These are phyloP conservation scores for Melaleuca alternifolia DNA, from an alignment of 345 rosid genomes.

Conservation along the genomic window DNA sequence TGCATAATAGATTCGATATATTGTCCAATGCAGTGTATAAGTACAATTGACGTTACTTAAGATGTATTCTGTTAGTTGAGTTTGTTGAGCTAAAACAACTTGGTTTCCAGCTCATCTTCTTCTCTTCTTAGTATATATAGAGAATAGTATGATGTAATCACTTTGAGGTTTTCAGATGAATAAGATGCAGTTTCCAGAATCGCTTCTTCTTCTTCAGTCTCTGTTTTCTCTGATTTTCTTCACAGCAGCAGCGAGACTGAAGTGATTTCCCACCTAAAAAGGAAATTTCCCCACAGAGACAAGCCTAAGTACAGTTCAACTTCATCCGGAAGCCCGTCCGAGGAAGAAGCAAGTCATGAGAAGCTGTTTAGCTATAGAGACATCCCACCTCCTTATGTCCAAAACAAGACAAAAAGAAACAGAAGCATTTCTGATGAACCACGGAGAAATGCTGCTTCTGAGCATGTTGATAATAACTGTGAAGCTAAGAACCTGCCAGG, in stretches of 20 bases:
- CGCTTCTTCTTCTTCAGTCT: too few relatives aligned
- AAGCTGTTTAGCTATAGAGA: constrained; percentile 25
- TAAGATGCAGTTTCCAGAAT: too few relatives aligned
- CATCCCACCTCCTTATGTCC: constrained; percentile 46
- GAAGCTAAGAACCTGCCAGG: not conserved
- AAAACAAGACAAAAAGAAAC: constrained; percentile 12
- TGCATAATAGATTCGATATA: too few relatives aligned
- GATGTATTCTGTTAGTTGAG: too few relatives aligned
- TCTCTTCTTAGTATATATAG: too few relatives aligned
- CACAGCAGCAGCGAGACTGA: constrained; percentile 35
- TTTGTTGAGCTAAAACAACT: too few relatives aligned
- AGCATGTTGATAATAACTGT: not conserved
- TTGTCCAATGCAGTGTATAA: too few relatives aligned
- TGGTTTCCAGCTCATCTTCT: too few relatives aligned
- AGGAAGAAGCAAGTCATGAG: constrained; percentile 25
- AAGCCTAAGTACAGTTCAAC: constrained; percentile 23
- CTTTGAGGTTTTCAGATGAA: too few relatives aligned
- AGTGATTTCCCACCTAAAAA: constrained; percentile 1
- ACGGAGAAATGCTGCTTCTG: not conserved
- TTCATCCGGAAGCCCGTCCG: constrained; percentile 31
- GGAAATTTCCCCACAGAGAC: constrained; percentile 11
- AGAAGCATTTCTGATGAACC: constrained; percentile 6
- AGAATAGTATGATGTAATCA: too few relatives aligned
- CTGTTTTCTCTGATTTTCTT: too few relatives aligned
- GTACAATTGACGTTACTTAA: too few relatives aligned